Conservation (phyloP, 2,329 filamentous ascomycete genomes). For the Arthrobotrys conoides region DNA sequence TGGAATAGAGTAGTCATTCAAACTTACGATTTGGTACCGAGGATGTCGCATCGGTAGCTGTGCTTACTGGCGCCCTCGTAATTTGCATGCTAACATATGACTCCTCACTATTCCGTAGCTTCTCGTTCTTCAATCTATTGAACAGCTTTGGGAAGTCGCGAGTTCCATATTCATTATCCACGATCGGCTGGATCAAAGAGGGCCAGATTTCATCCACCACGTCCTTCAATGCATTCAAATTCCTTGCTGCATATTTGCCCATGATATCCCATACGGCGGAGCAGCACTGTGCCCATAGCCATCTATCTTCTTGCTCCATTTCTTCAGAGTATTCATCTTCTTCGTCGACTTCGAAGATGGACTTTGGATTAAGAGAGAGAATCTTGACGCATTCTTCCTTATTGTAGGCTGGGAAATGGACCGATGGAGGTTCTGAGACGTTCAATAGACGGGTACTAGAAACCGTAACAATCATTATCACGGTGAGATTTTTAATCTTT, state of each 20-base stretch:
- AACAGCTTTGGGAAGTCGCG: constrained; percentile 89
- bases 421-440: constrained; percentile 78
- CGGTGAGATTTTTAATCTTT: constrained; percentile 83
- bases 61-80: constrained; percentile 17
- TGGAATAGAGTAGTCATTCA: background rate
- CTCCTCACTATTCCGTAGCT: constrained; percentile 61
- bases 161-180: constrained; percentile 79
- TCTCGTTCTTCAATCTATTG: constrained; percentile 68
- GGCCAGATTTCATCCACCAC: constrained; percentile 85
- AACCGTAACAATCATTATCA: constrained; percentile 81
- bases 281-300: constrained; percentile 83
- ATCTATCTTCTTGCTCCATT: constrained; percentile 71
- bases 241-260: constrained; percentile 82
- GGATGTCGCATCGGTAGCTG: background rate
- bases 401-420: constrained; percentile 87
- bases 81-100: constrained; percentile 40
- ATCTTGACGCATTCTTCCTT: constrained; percentile 85
- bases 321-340: constrained; percentile 66
- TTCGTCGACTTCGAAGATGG: constrained; percentile 49
- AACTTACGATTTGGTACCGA: constrained; percentile 23
- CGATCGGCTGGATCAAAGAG: constrained; percentile 83
- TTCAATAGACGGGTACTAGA: constrained; percentile 80
- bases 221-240: constrained; percentile 79
- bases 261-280: constrained; percentile 89
- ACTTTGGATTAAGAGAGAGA: constrained; percentile 72